Percentiles rank a stretch among this genome's conserved stretches.
These are phyloP conservation scores for Boletellus sp. DNA, from an alignment of 768 basidiomycete species.

Conservation along the genomic window DNA sequence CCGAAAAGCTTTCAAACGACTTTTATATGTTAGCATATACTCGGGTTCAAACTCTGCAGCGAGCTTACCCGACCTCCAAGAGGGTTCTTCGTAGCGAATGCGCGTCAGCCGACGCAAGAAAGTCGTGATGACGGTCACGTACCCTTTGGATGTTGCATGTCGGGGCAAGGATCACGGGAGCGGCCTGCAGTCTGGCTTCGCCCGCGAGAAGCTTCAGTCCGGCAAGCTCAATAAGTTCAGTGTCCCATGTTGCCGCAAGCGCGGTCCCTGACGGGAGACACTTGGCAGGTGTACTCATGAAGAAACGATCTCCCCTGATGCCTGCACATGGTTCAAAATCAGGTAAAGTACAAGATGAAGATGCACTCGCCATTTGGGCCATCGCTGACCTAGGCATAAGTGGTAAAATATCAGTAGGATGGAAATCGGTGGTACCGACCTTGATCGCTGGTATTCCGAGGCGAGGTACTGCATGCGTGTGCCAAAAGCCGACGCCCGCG, in stretches of 20 bases:
- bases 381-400: conserved; percentile 57
- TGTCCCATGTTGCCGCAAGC: conserved; percentile 72
- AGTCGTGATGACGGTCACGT: conserved; percentile 18
- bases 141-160: conserved; percentile 85
- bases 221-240: conserved; percentile 56
- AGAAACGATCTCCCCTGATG: conserved; percentile 70
- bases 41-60: background rate
- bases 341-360: background rate
- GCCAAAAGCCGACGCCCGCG: conserved; percentile 76
- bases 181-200: conserved; percentile 68
- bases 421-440: conserved; percentile 22
- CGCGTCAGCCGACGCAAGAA: background rate
- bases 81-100: conserved; percentile 45
- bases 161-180: conserved; percentile 72
- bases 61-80: conserved; percentile 60
- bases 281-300: conserved; percentile 79
- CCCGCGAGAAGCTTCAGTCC: conserved; percentile 63
- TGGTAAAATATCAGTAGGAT: conserved; percentile 15
- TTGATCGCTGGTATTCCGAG: conserved; percentile 72
- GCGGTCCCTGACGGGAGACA: conserved; percentile 73
- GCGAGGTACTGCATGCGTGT: conserved; percentile 63
- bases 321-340: conserved; percentile 25
- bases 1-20: conserved; percentile 78
- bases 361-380: conserved; percentile 64
- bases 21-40: conserved; percentile 23